Conservation (phyloP, 177 flowering plant genomes). For the Telopea speciosissima region DNA sequence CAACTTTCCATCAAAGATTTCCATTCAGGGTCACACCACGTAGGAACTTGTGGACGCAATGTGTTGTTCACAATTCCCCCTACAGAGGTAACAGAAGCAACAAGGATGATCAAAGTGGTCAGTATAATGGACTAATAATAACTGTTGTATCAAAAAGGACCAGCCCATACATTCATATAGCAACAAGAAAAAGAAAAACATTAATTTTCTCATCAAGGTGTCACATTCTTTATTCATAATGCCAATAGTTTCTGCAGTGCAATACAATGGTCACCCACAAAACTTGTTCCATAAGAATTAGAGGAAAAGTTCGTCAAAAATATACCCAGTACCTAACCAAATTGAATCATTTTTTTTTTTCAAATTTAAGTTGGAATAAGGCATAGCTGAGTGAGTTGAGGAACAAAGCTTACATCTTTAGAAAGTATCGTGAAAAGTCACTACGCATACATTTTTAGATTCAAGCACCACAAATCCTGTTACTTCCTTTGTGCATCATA, state of each 20-base stretch:
- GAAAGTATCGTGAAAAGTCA: not conserved
- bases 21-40: slow-evolving; percentile 99
- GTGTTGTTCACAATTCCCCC: slow-evolving; percentile 94
- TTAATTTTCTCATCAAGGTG: not conserved
- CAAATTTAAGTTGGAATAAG: too few species aligned
- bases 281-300: not conserved
- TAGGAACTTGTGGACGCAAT: slow-evolving; percentile 80
- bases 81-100: slow-evolving; percentile 16
- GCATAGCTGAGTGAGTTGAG: not conserved
- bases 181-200: not conserved
- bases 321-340: not conserved
- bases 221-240: too few species aligned
- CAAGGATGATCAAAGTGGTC: not conserved
- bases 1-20: slow-evolving; percentile 90
- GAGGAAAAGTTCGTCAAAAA: not conserved
- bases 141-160: not conserved
- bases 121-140: not conserved
- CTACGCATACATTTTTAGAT: too few species aligned
- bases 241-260: not conserved
- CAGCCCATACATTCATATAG: not conserved
- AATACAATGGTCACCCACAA: not conserved
- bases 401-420: not conserved
- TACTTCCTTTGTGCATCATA: too few species aligned
- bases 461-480: not conserved
- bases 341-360: too few species aligned